Base-by-base conservation (phyloP, 805 yeast species). In the Grigorovia humatica region DNA sequence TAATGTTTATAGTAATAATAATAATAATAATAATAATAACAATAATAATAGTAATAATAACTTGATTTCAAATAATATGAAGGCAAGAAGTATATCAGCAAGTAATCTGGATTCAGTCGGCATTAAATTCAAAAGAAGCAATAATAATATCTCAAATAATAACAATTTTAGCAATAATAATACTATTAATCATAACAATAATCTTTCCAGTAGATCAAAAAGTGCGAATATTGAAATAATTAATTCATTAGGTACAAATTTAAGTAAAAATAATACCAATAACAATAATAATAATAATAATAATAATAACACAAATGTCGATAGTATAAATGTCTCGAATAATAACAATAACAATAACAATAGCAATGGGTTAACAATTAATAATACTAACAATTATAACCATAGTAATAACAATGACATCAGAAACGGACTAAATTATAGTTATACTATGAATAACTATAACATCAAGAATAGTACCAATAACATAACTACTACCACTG, bases 71-170 rank as follows among this genome's bases (percentile, higher is more conserved):
- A 32, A 32, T 32, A 32, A 43, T 38, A 40, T 47, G n/a, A 29
- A 32, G 23, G 32, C 32, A 17, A 43, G 51, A 35, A 48, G 51
- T 38, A 43, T 48, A 43, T 48, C 51, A 20, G 44, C 51, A 17
- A 48, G 47, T 38, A 43, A 47, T 19, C 30, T 48, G n/a, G 41
- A 44, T 18, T 32, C 48, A 11, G 18, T 46, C n/a, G 11, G 15
- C 8, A 32, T 3, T 32, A 32, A 32, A 32, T 32, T 32, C 11
- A 32, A 32, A 13, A 32, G 38, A 32, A 32, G 15, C 11, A 32
- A 8, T 32, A 32, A 32, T 32, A 32, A 32, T 8, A 32, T 5
- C 8, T 32, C 15, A 11, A 32, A 32, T 32, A 32, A 32, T 32
- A 32, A 32, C 15, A 32, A 4, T 13, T 11, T 11, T 32, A 32